Percentiles rank a stretch among this genome's conserved stretches.
Conservation (phyloP, 2,329 filamentous ascomycete species). For the Fusarium oxysporum region DNA sequence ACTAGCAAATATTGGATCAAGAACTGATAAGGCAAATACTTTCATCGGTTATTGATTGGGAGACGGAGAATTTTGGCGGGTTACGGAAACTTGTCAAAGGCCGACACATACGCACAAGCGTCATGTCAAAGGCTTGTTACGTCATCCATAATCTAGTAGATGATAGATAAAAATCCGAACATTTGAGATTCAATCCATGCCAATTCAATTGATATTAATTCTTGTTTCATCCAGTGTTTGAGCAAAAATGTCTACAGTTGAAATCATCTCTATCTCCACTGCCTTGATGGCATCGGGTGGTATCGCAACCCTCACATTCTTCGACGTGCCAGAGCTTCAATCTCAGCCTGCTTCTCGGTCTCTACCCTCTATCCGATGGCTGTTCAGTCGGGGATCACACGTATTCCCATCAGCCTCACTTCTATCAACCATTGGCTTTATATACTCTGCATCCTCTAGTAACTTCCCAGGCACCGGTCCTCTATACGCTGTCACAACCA, state of each 20-base stretch:
- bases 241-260: not conserved
- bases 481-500: not conserved
- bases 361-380: not conserved
- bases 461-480: fast-evolving
- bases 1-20: too few relatives aligned
- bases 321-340: conserved; percentile 16
- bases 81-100: not conserved
- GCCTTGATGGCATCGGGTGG: conserved; percentile 13
- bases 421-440: not conserved
- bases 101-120: not conserved
- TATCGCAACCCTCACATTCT: conserved; percentile 2
- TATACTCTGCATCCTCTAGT: not conserved
- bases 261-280: not conserved
- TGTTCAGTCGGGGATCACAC: not conserved
- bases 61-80: not conserved
- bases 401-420: not conserved
- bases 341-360: conserved; percentile 6
- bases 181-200: too few relatives aligned
- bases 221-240: not conserved
- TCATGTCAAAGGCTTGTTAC: not conserved
- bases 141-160: not conserved
- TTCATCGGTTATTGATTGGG: not conserved
- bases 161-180: not conserved
- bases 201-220: fast-evolving
- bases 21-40: too few relatives aligned